These are phyloP conservation scores for Didymella exigua DNA, from an alignment of 2,329 filamentous ascomycete species.

Conservation along the genomic window DNA sequence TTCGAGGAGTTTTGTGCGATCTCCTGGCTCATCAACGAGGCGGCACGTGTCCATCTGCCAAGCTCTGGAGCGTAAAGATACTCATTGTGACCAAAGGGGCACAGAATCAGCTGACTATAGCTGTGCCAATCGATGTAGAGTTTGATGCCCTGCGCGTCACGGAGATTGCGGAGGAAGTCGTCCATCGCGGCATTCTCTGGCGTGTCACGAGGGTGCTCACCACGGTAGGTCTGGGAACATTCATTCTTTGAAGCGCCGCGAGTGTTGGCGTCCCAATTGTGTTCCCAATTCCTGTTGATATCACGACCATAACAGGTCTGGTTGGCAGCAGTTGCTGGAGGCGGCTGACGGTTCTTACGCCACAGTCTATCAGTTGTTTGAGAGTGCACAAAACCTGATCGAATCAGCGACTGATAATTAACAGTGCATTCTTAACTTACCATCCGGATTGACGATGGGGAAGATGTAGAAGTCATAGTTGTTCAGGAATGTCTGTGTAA, in stretches of 20 bases:
- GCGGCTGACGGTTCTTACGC: slow-evolving; percentile 43
- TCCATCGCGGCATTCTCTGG: slow-evolving; percentile 50
- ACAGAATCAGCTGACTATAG: slow-evolving; percentile 65
- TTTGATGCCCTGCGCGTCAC: slow-evolving; percentile 56
- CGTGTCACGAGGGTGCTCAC: slow-evolving; percentile 34
- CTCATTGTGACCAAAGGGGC: slow-evolving; percentile 65
- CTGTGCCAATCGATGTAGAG: slow-evolving; percentile 69
- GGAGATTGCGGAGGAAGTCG: slow-evolving; percentile 52
- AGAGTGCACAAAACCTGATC: slow-evolving; percentile 40
- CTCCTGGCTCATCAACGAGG: slow-evolving; percentile 54
- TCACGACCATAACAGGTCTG: slow-evolving; percentile 41
- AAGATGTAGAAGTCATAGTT: slow-evolving; percentile 43
- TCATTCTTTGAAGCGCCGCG: slow-evolving; percentile 40
- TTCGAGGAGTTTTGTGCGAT: slow-evolving; percentile 53
- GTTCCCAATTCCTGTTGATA: slow-evolving; percentile 45
- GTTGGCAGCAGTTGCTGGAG: slow-evolving; percentile 33
- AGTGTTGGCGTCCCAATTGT: slow-evolving; percentile 35
- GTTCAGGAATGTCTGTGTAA: slow-evolving; percentile 41
- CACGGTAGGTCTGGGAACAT: slow-evolving; percentile 41
- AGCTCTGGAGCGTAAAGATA: slow-evolving; percentile 55
- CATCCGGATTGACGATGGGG: slow-evolving; percentile 42
- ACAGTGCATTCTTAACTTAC: slow-evolving; percentile 11
- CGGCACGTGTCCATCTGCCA: slow-evolving; percentile 57
- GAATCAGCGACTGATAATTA: not conserved
- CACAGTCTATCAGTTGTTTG: slow-evolving; percentile 45